A percentile compares a stretch with the other conserved stretches of the same genome.
Conservation (phyloP, 1,284 basidiomycete species). For the Tilletia indica region DNA sequence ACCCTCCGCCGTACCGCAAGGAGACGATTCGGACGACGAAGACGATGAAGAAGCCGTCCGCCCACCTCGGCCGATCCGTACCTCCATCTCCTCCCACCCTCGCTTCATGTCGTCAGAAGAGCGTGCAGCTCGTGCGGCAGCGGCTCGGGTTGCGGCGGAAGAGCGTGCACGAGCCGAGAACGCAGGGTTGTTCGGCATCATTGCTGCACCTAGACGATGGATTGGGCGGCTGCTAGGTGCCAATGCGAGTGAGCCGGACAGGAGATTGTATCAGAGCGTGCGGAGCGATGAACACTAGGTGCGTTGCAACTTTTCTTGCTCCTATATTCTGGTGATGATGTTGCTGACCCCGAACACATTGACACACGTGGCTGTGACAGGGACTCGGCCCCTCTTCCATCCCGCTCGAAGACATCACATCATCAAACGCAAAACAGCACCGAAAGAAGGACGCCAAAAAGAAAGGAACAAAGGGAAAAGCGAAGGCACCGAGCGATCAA, state of each 20-base stretch:
- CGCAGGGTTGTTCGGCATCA: conserved; percentile 54
- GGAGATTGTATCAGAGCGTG: conserved; percentile 37
- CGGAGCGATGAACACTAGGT: conserved; percentile 40
- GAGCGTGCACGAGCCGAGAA: conserved; percentile 63
- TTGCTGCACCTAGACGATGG: conserved; percentile 21
- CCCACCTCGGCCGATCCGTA: conserved; percentile 36
- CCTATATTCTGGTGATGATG: not conserved
- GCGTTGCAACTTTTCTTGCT: not conserved
- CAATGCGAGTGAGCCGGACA: conserved; percentile 25
- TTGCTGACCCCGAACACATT: too few species aligned
- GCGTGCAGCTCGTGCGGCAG: conserved; percentile 64
- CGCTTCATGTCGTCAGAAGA: conserved; percentile 69
- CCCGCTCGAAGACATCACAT: conserved; percentile 7
- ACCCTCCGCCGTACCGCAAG: conserved; percentile 55
- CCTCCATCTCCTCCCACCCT: conserved; percentile 57
- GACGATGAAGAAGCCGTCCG: conserved; percentile 24
- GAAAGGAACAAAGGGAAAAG: not conserved
- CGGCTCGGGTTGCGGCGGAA: conserved; percentile 36
- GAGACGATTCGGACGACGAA: conserved; percentile 36
- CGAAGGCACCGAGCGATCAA: not conserved
- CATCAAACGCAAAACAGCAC: not conserved
- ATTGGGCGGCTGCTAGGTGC: conserved; percentile 27
- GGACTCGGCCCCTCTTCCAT: conserved; percentile 19
- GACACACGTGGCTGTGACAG: not conserved
- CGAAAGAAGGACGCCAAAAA: not conserved